Conservation (phyloP, 305 asterid species). For the Rubia peregrina region DNA sequence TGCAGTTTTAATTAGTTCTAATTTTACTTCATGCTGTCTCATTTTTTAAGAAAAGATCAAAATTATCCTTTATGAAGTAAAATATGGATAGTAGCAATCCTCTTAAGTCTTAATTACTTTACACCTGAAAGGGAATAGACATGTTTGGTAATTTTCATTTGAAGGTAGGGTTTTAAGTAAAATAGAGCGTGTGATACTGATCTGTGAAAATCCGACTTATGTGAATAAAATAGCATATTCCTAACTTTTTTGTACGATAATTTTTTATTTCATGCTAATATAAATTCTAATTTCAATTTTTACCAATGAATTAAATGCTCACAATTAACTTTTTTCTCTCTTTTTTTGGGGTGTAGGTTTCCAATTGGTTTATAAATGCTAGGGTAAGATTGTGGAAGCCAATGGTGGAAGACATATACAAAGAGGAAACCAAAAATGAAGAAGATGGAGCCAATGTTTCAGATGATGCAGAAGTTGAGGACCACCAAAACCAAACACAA, state of each 20-base stretch:
- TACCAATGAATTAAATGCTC: neutral
- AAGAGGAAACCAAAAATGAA: slow-evolving; percentile 36
- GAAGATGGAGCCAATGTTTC: slow-evolving; percentile 20
- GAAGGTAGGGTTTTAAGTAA: neutral
- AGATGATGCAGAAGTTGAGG: slow-evolving; percentile 15
- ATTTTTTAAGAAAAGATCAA: too few relatives aligned
- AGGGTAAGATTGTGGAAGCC: slow-evolving; percentile 90
- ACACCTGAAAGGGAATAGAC: neutral
- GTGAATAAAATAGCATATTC: too few relatives aligned
- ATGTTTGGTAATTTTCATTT: neutral
- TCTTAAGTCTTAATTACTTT: neutral
- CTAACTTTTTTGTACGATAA: too few relatives aligned
- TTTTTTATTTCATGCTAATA: too few relatives aligned
- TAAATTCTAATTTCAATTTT: too few relatives aligned
- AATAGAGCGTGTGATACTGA: too few relatives aligned
- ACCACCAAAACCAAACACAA: slow-evolving; percentile 9
- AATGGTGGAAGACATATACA: slow-evolving; percentile 83
- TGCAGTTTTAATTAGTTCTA: neutral
- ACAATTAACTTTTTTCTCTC: neutral
- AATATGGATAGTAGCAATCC: neutral
- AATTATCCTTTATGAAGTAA: neutral
- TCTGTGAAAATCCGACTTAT: too few relatives aligned
- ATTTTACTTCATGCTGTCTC: neutral
- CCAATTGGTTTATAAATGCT: slow-evolving; percentile 90
- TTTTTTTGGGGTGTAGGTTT: slow-evolving; percentile 35